phyloP scores from a whole-genome alignment of 2,329 filamentous ascomycete genomes.

The Aspergillus cejpii region DNA sequence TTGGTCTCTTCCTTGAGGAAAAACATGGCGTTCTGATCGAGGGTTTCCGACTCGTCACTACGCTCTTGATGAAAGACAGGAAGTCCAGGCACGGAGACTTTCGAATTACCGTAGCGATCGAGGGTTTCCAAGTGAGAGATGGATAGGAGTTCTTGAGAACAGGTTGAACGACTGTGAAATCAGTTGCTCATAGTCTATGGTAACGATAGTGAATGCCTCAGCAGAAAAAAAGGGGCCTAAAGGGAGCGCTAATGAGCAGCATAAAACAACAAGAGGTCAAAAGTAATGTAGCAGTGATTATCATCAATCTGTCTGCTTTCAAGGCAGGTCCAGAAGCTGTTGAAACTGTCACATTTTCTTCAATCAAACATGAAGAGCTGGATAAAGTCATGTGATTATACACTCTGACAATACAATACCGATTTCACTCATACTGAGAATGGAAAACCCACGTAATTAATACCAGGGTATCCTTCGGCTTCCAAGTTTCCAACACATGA shows the following conservation, averaged over 20 bases:
- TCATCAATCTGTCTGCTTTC: not conserved
- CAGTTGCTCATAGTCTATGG: not conserved
- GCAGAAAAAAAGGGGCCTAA: not conserved
- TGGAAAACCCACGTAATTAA: not conserved
- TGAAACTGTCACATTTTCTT: constrained; percentile 1
- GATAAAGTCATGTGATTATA: constrained; percentile 11
- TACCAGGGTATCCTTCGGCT: constrained; percentile 2
- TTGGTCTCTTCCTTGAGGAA: constrained; percentile 97
- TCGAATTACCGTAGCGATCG: not conserved
- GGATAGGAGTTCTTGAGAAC: not conserved
- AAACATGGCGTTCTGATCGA: constrained; percentile 61
- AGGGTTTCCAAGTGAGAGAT: not conserved
- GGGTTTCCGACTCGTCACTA: not conserved
- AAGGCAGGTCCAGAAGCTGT: not conserved
- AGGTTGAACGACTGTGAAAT: not conserved
- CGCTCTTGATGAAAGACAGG: not conserved
- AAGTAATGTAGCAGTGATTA: not conserved
- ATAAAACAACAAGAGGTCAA: not conserved
- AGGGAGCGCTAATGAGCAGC: not conserved
- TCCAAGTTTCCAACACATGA: constrained; percentile 3
- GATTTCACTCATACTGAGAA: not conserved
- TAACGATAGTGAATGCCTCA: not conserved
- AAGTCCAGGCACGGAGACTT: not conserved
- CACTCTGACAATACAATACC: too few relatives aligned
- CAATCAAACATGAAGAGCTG: constrained; percentile 8